Conservation (phyloP, 2,329 filamentous ascomycete species). For the Trichophyton schoenleinii region DNA sequence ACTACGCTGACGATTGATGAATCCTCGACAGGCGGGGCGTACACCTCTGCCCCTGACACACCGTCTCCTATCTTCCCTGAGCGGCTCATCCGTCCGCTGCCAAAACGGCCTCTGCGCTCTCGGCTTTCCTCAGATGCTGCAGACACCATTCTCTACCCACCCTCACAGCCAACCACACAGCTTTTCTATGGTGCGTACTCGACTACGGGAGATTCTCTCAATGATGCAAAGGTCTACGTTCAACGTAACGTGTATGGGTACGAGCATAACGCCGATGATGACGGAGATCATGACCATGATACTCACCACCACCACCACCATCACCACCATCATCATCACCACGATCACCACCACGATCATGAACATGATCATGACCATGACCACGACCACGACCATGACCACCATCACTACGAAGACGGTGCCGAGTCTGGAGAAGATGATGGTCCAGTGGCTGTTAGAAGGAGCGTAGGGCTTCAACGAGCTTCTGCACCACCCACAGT, state of each 20-base stretch:
- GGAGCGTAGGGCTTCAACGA: slow-evolving; percentile 26
- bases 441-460: slow-evolving; percentile 30
- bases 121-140: slow-evolving; percentile 75
- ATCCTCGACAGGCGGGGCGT: slow-evolving; percentile 33
- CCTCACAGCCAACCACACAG: slow-evolving; percentile 55
- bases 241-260: slow-evolving; percentile 32
- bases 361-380: slow-evolving; percentile 32
- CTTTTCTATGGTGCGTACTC: slow-evolving; percentile 61
- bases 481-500: slow-evolving; percentile 24
- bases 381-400: slow-evolving; percentile 18
- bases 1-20: background rate
- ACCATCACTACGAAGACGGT: slow-evolving; percentile 38
- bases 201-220: slow-evolving; percentile 43
- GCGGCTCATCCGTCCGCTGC: slow-evolving; percentile 82
- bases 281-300: slow-evolving; percentile 27
- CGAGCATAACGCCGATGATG: slow-evolving; percentile 26
- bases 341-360: slow-evolving; percentile 34
- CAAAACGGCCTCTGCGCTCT: slow-evolving; percentile 76
- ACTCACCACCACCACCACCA: slow-evolving; percentile 34
- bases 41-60: slow-evolving; percentile 50
- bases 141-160: slow-evolving; percentile 69
- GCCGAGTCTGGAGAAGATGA: slow-evolving; percentile 53
- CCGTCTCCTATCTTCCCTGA: slow-evolving; percentile 72
- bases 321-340: slow-evolving; percentile 35
- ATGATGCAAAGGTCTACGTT: slow-evolving; percentile 35